These are phyloP conservation scores for Bothriochloa decipiens DNA, from an alignment of 176 grass and related monocot species.

Conservation along the genomic window DNA sequence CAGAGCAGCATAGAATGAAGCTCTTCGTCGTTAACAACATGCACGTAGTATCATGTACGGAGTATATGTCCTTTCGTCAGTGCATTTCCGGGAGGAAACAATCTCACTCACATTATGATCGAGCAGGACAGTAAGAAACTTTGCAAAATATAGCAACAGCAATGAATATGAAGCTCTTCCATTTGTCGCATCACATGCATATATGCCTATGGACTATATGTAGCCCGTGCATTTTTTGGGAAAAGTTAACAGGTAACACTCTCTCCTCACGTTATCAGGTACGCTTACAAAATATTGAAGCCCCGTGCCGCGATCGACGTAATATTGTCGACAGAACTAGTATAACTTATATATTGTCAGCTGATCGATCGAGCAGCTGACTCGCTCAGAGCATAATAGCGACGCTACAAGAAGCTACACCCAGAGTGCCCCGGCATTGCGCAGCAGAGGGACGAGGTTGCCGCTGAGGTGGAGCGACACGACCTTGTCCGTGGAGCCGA, in stretches of 20 bases:
- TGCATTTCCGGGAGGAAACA: background rate
- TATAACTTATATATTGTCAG: background rate
- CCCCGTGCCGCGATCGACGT: background rate
- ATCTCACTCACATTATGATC: background rate
- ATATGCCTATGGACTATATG: background rate
- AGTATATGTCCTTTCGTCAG: too few species aligned
- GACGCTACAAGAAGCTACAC: conserved; percentile 10
- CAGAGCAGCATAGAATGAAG: background rate
- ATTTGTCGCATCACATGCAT: background rate
- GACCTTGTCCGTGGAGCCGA: conserved; percentile 52
- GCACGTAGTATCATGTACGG: too few species aligned
- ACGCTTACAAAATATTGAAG: conserved; percentile 14
- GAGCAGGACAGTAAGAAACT: too few species aligned
- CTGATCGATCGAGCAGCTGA: too few species aligned
- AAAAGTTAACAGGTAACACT: background rate
- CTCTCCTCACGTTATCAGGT: background rate
- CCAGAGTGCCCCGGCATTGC: conserved; percentile 55
- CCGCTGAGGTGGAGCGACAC: conserved; percentile 59
- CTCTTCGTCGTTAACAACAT: background rate
- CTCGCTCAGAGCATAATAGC: too few species aligned
- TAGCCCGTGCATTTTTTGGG: background rate
- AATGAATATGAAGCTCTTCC: background rate
- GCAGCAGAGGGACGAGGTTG: conserved; percentile 52
- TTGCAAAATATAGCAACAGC: background rate
- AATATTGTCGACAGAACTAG: background rate